A percentile compares a stretch with the other conserved stretches of the same genome.
Conservation (phyloP, 2,329 filamentous ascomycete species). For the Penicillium sclerotigenum region DNA sequence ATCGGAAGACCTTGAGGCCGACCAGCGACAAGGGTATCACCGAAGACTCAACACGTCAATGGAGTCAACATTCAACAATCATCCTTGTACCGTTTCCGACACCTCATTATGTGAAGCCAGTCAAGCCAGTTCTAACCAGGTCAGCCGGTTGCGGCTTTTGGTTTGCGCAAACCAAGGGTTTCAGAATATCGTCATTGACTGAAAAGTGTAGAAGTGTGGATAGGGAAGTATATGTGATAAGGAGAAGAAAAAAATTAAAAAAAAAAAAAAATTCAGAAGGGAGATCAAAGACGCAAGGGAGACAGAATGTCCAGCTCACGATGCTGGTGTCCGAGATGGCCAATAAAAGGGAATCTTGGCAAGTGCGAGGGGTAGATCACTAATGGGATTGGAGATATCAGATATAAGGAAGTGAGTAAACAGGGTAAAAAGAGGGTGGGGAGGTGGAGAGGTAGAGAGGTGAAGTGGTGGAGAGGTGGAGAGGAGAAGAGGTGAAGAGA, state of each 20-base stretch:
- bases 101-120: conserved; percentile 42
- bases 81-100: conserved; percentile 45
- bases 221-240: neutral
- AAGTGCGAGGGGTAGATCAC: conserved; percentile 2
- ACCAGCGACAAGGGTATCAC: conserved; percentile 5
- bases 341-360: conserved; percentile 23
- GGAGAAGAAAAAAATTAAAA: conserved; percentile 4
- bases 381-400: neutral
- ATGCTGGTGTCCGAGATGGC: conserved; percentile 20
- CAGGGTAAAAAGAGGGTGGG: neutral
- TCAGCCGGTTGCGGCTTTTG: neutral
- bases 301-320: conserved; percentile 23
- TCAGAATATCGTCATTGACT: conserved; percentile 3
- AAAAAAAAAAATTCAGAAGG: neutral
- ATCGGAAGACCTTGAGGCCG: conserved; percentile 18
- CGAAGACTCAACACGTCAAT: conserved; percentile 23
- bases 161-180: neutral
- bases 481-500: neutral
- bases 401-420: neutral
- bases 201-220: neutral
- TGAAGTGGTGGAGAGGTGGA: neutral
- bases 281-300: conserved; percentile 28
- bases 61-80: conserved; percentile 35
- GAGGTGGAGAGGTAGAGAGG: neutral
- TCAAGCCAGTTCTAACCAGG: neutral